Percentiles rank a stretch among this genome's conserved stretches.
Evolutionary conservation across 768 basidiomycete species (phyloP).

Genomic region (Austroboletus festivus): DNA sequence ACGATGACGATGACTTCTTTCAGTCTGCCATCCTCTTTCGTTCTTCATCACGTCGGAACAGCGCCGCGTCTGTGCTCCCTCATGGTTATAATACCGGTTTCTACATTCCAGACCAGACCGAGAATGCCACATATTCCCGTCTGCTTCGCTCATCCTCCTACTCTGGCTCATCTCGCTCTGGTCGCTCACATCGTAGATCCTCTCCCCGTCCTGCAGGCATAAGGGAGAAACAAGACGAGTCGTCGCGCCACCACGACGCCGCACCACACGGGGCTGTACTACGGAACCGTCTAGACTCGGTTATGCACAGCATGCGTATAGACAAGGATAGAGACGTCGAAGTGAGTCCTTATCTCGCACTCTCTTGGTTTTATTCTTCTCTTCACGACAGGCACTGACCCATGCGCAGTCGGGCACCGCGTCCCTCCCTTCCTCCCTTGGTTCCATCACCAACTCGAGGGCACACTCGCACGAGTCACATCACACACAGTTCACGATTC

Average conservation of each 20-base stretch:
- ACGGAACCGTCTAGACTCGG: slow-evolving; percentile 49
- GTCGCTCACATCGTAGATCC: slow-evolving; percentile 16
- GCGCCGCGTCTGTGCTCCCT: slow-evolving; percentile 18
- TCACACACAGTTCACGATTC: slow-evolving; percentile 21
- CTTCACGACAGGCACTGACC: slow-evolving; percentile 18
- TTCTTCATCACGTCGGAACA: slow-evolving; percentile 20
- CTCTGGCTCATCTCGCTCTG: slow-evolving; percentile 28
- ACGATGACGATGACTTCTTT: slow-evolving; percentile 28
- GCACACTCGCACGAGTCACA: slow-evolving; percentile 27
- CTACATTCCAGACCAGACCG: slow-evolving; percentile 35
- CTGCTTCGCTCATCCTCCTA: slow-evolving; percentile 26
- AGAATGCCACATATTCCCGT: slow-evolving; percentile 23
- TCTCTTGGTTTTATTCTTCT: slow-evolving; percentile 9
- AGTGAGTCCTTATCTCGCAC: slow-evolving; percentile 17
- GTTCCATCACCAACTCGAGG: slow-evolving; percentile 25
- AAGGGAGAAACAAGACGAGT: slow-evolving; percentile 21
- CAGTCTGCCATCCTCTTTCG: slow-evolving; percentile 27
- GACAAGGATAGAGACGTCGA: slow-evolving; percentile 20
- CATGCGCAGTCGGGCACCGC: slow-evolving; percentile 23
- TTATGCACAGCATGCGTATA: slow-evolving; percentile 37
- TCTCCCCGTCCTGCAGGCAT: slow-evolving; percentile 10
- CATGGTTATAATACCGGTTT: slow-evolving; percentile 15
- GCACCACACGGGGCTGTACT: slow-evolving; percentile 54
- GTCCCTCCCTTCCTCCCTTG: slow-evolving; percentile 29
- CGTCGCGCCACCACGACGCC: slow-evolving; percentile 27